Evolutionary conservation across 495 filamentous ascomycete species (phyloP), one percentile per base, ranked within the genome.

Genomic region (Penicillium coffeae): DNA sequence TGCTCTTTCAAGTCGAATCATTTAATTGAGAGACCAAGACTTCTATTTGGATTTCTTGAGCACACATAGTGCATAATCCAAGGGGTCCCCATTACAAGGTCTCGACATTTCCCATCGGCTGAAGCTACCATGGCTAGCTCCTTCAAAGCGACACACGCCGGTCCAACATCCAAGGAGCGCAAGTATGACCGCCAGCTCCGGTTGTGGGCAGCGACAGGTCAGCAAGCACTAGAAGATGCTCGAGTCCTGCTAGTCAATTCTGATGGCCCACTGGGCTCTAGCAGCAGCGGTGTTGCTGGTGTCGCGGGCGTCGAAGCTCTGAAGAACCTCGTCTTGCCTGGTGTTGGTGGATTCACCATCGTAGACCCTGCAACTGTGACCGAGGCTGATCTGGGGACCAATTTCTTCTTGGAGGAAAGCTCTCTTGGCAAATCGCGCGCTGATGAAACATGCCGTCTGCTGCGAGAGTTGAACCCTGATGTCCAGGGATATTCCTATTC

Each of bases 101-200:
- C 27, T 34, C 12, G 7, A 21, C 37, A n/a, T 37, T 10, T 10
- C 44, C 45, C 9, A 38, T 37, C 38, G 21, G 15, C 36, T 42
- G 34, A 21, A 51, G 48, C 33, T 25, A 55, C 54, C 55, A 75
- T 75, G 72, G 55, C 69, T 10, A 63, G 65, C 36, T 58, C 64
- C 2, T 71, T 75, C 60, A 66, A 66, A 38, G 62, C 57, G 32
- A 52, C 63, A 51, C 53, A 71, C 25, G 55, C 57, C 14, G 84
- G 79, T 22, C 89, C 89, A 27, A 84, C 85, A 37, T 88, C 89
- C 30, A 93, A 92, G 65, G 89, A 95, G 64, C 88, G 85, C 68
- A 93, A 89, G 63, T 99, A 99, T 72, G 93, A 99, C 63, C 82
- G 93, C 18, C 93, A 99, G 62, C 82, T 99, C 19, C 87, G 94